Evolutionary conservation across 257 asterid genomes (phyloP), one percentile per base, ranked within the genome.

Genomic region (Lavandula angustifolia): DNA sequence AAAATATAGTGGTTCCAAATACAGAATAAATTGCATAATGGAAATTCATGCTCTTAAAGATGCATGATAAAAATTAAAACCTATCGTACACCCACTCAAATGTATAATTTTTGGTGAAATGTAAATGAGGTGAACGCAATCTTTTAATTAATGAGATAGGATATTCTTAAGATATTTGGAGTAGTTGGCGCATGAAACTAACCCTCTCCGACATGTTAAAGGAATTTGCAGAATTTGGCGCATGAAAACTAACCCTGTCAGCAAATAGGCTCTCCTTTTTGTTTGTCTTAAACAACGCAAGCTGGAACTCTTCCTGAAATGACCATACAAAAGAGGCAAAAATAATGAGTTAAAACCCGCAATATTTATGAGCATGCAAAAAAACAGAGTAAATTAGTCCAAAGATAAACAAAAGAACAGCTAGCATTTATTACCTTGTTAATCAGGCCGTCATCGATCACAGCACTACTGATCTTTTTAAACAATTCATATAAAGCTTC

Each of bases 241-340:
- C 70, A 67, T 74, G 64, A 79, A 49, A 76, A 84, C 87, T 65
- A 80, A 87, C 97, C 95, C 95, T 82, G 74, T 85, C 94, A 60
- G 94, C 94, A 78, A 90, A 87, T 72, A 90, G 76, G 78, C 94
- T 87, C 81, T 85, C 87, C 85, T 83, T 90, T 68, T 77, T 80
- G 69, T 74, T 80, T 54, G 95, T 82, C 78, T 87, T 87, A 71
- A 87, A 90, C 18, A 90, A 75, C 0, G 92, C 95, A 68, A 87
- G 94, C 80, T 89, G 95, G 82, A 90, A 90, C 76, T 87, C 95
- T 80, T 90, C 95, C 97, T 87, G 84, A 78, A 72, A 70, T 41
- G 56, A 73, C 60, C 31, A 53, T 38, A 37, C 29, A 62, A n/a
- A 66, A 44, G 51, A 61, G 43, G 49, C 31, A 65, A 38, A 78